Evolutionary conservation across 768 basidiomycete genomes (phyloP), one percentile per base, ranked within the genome.

Genomic region (Leccinellum luteum): DNA sequence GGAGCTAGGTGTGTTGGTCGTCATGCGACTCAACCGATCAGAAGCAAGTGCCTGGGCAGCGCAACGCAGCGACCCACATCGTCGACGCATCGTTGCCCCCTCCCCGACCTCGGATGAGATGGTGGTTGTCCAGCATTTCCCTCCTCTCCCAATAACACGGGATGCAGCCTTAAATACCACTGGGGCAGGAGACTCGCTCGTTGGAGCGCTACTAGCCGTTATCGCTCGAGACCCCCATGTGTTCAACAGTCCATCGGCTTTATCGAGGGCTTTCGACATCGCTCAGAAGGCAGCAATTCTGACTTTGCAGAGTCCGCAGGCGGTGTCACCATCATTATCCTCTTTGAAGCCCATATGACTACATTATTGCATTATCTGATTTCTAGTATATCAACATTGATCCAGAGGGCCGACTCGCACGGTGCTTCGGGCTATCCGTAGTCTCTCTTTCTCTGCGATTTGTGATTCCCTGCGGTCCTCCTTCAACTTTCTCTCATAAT

Each of bases 161-260:
- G 67, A 69, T 15, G 64, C 69, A 25, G 64, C 77, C 10, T 73
- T 87, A 21, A 94, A 87, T 62, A 91, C 92, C 9, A 98, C 95
- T 0, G 96, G 96, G 1, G 94, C 92, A 1, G 95, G 95, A 0
- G 95, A 98, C 73, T 87, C 91, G 3, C 81, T 97, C 25, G 94
- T 91, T 1, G 95, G 94, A 6, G 84, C 88, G 1, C 66, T 97
- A 30, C 71, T 95, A n/a, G 88, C 92, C 6, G 75, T 77, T 9
- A 72, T 94, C n/a, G 73, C 77, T 13, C 70, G 77, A 6, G 64
- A 73, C 27, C 79, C 77, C 10, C 63, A 69, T 23, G 67, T 75
- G 5, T 82, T 89, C 57, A 70, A 75, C n/a, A 71, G 76, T 54
- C 83, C 81, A 13, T 56, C 58, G 4, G 63, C 73, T 2, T 64